phyloP scores from a whole-genome alignment of 331 rosid species.

The Saraca asoca region DNA sequence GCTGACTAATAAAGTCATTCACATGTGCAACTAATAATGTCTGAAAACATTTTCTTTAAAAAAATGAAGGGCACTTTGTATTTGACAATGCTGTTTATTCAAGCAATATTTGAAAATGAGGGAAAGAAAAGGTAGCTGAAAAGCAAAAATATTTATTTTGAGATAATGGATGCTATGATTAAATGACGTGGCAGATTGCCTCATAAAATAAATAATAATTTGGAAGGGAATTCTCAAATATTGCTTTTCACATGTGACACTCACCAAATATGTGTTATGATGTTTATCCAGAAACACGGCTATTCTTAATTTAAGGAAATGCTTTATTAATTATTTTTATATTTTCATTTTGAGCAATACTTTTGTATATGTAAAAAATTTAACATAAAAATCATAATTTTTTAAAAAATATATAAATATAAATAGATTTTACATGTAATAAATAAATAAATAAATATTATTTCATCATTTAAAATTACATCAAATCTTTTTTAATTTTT shows the following conservation, averaged over 20 bases:
- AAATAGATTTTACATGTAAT: no score
- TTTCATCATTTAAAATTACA: no score
- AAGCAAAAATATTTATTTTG: background rate
- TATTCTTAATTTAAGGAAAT: background rate
- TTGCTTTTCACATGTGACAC: slow-evolving; percentile 31
- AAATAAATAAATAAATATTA: no score
- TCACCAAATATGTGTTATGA: slow-evolving; percentile 31
- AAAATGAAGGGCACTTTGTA: background rate
- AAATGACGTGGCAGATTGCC: slow-evolving; percentile 27
- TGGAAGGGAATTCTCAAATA: background rate
- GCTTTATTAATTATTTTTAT: no score
- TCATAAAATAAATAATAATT: slow-evolving; percentile 4
- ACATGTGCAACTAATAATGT: background rate
- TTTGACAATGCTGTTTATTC: background rate
- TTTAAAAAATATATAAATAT: no score
- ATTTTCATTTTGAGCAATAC: no score
- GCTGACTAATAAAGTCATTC: background rate
- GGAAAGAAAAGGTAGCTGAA: background rate
- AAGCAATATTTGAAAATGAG: background rate
- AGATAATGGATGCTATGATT: slow-evolving; percentile 14
- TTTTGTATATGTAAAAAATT: no score
- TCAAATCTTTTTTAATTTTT: no score
- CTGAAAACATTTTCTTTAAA: no score
- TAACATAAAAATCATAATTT: no score
- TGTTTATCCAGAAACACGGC: slow-evolving; percentile 25